phyloP scores from a whole-genome alignment of 768 basidiomycete genomes.

The Termitomyces sp. region DNA sequence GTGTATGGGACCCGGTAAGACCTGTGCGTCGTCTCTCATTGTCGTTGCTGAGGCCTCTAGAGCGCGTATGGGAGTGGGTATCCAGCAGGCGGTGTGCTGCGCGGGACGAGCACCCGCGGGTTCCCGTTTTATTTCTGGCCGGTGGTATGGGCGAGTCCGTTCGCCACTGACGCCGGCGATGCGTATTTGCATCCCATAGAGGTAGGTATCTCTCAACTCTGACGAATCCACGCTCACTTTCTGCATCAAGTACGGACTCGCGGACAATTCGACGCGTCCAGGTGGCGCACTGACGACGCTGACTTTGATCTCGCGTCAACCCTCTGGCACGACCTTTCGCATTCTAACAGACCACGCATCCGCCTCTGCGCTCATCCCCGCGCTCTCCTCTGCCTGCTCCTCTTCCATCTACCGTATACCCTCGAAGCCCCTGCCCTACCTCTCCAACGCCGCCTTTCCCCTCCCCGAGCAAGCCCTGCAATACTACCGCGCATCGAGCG shows the following conservation, averaged over 20 bases:
- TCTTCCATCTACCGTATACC: background rate
- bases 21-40: background rate
- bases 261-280: slow-evolving; percentile 7
- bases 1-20: slow-evolving; percentile 6
- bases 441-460: background rate
- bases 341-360: slow-evolving; percentile 6
- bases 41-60: background rate
- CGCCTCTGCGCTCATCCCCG: background rate
- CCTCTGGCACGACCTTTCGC: slow-evolving; percentile 2
- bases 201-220: background rate
- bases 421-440: background rate
- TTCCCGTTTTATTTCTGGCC: slow-evolving; percentile 14
- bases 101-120: slow-evolving; percentile 3
- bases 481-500: slow-evolving; percentile 54
- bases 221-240: background rate
- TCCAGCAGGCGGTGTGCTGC: background rate
- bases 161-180: background rate
- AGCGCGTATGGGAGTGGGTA: slow-evolving; percentile 12
- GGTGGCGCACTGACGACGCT: slow-evolving; percentile 4
- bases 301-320: background rate
- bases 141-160: background rate
- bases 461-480: slow-evolving; percentile 45
- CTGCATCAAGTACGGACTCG: slow-evolving; percentile 3
- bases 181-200: slow-evolving; percentile 4
- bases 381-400: background rate